A percentile compares a stretch with the other conserved stretches of the same genome.
phyloP scores from a whole-genome alignment of 305 asterid genomes.

The Nicotiana rustica region DNA sequence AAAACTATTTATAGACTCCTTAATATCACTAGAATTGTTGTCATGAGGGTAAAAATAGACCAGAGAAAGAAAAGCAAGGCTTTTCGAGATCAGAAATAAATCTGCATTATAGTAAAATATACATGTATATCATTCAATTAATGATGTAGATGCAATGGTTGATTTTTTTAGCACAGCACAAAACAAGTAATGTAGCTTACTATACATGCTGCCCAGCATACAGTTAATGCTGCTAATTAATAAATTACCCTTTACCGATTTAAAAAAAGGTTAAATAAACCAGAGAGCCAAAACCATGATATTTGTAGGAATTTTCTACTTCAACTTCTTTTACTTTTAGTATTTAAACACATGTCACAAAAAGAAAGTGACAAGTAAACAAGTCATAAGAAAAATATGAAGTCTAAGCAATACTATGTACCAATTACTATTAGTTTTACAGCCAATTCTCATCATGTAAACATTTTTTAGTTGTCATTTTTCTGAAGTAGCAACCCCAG shows the following conservation, averaged over 20 bases:
- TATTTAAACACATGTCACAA: too few species aligned
- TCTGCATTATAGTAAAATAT: neutral
- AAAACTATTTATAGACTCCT: neutral
- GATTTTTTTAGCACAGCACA: neutral
- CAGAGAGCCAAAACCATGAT: neutral
- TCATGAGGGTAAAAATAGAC: neutral
- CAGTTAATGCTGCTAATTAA: neutral
- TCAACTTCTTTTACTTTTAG: neutral
- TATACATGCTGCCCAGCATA: neutral
- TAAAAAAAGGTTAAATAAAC: neutral
- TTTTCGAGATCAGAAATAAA: neutral
- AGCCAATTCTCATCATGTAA: neutral
- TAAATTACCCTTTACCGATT: neutral
- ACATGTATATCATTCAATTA: neutral
- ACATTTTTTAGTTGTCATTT: neutral
- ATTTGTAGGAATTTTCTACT: neutral
- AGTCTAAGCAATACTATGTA: neutral
- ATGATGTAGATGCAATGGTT: neutral
- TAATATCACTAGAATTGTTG: constrained; percentile 1
- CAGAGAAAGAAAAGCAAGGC: neutral
- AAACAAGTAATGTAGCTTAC: neutral
- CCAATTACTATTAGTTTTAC: neutral
- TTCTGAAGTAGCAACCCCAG: neutral
- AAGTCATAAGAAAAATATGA: neutral
- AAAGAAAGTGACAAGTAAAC: neutral